Evolutionary conservation across 2,329 filamentous ascomycete genomes (phyloP).

Genomic region (Metarhizium brunneum): DNA sequence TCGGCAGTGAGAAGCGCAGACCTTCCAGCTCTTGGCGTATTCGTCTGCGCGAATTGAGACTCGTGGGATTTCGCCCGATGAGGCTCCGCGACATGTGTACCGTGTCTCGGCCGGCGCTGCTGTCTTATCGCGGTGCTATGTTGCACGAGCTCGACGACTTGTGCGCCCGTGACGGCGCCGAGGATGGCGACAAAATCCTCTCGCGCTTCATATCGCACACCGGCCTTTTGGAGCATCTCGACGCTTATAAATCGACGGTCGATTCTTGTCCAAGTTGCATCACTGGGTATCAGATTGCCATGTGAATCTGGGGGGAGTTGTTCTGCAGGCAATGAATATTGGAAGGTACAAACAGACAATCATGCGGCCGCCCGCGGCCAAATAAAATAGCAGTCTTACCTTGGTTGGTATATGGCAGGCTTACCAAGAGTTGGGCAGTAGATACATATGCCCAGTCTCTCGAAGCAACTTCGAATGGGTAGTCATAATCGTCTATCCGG

Average conservation of each 20-base stretch:
- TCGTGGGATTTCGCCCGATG: no score
- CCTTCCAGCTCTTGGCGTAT: no score
- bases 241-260: constrained; percentile 45
- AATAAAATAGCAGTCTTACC: not conserved
- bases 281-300: constrained; percentile 19
- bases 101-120: not conserved
- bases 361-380: no score
- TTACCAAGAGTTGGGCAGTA: not conserved
- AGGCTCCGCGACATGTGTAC: no score
- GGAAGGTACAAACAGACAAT: not conserved
- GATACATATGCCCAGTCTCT: not conserved
- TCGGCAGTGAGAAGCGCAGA: no score
- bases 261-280: constrained; percentile 53
- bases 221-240: constrained; percentile 44
- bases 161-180: not conserved
- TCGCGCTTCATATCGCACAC: constrained; percentile 50
- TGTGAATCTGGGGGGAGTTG: not conserved
- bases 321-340: not conserved
- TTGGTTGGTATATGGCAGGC: not conserved
- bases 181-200: constrained; percentile 40
- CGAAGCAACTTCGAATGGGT: no score
- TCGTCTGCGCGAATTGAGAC: no score
- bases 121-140: not conserved
- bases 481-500: no score
- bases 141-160: not conserved